phyloP scores from a whole-genome alignment of 768 basidiomycete species.

The Tricholoma terreum region DNA sequence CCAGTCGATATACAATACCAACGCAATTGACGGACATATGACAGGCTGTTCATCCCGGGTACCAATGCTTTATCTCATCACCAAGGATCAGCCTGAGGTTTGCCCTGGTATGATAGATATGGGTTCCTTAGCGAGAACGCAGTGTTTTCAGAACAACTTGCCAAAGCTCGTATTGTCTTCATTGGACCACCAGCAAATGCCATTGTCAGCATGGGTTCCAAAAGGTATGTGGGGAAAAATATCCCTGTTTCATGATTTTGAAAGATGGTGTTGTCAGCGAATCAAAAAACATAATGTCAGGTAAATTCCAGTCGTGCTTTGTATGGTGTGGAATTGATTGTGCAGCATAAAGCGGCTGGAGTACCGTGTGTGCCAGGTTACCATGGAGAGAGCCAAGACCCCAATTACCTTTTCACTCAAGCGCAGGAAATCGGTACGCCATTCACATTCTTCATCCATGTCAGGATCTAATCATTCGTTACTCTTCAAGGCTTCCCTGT shows the following conservation, averaged over 20 bases:
- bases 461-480: conserved; percentile 1
- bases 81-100: conserved; percentile 1
- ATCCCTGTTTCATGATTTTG: background rate
- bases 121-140: conserved; percentile 94
- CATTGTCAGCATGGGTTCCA: conserved; percentile 93
- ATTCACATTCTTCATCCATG: background rate
- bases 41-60: conserved; percentile 93
- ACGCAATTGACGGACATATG: background rate
- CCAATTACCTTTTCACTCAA: conserved; percentile 61
- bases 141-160: conserved; percentile 68
- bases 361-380: conserved; percentile 96
- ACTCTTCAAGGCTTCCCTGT: conserved; percentile 70
- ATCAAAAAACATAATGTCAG: conserved; percentile 92
- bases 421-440: conserved; percentile 65
- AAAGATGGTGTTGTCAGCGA: conserved; percentile 46
- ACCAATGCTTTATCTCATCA: conserved; percentile 12
- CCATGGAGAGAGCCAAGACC: conserved; percentile 81
- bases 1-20: background rate
- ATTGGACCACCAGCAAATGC: conserved; percentile 88
- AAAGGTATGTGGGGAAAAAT: conserved; percentile 54
- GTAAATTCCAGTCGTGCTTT: conserved; percentile 34
- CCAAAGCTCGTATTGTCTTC: conserved; percentile 80
- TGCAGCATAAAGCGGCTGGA: conserved; percentile 59
- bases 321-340: background rate
- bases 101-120: conserved; percentile 43